Evolutionary conservation across 371 early-diverging fungal genomes (phyloP).

Genomic region (Rozella allomycis): DNA sequence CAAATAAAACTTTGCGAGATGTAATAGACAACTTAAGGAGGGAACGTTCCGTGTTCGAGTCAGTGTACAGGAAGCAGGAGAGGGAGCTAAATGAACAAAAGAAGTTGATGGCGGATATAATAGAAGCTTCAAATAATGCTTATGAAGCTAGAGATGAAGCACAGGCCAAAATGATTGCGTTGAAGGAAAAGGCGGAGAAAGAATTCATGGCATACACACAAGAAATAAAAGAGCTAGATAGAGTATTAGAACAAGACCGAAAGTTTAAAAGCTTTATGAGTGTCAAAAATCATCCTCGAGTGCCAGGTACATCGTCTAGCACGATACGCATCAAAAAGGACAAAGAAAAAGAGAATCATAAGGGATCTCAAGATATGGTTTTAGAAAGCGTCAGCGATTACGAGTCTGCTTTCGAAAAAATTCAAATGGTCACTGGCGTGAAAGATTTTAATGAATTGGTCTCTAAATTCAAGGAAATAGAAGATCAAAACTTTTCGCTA

Average conservation of each 20-base stretch:
- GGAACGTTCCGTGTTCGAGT: conserved; percentile 30
- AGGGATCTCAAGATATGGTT: conserved; percentile 16
- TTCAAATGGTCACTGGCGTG: conserved; percentile 15
- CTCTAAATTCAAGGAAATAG: conserved; percentile 22
- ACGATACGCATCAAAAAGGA: conserved; percentile 1
- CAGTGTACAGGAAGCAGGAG: conserved; percentile 27
- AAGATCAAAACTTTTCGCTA: conserved; percentile 33
- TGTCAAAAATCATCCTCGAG: conserved; percentile 10
- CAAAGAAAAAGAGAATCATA: conserved; percentile 4
- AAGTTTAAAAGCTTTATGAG: conserved; percentile 30
- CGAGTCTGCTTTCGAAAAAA: conserved; percentile 20
- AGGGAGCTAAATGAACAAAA: conserved; percentile 25
- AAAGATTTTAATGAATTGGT: conserved; percentile 22
- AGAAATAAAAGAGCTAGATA: conserved; percentile 32
- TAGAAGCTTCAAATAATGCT: conserved; percentile 27
- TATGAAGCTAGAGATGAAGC: conserved; percentile 38
- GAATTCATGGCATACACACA: conserved; percentile 31
- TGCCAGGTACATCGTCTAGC: neutral
- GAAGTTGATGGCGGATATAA: conserved; percentile 29
- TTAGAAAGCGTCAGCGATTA: conserved; percentile 17
- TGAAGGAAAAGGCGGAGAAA: conserved; percentile 31
- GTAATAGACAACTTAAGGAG: conserved; percentile 25
- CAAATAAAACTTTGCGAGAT: conserved; percentile 20
- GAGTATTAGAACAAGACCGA: conserved; percentile 28
- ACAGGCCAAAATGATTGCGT: conserved; percentile 22